Evolutionary conservation across 179 eudicot species (phyloP), one percentile per base, ranked within the genome.

Genomic region (Corrigiola litoralis): DNA sequence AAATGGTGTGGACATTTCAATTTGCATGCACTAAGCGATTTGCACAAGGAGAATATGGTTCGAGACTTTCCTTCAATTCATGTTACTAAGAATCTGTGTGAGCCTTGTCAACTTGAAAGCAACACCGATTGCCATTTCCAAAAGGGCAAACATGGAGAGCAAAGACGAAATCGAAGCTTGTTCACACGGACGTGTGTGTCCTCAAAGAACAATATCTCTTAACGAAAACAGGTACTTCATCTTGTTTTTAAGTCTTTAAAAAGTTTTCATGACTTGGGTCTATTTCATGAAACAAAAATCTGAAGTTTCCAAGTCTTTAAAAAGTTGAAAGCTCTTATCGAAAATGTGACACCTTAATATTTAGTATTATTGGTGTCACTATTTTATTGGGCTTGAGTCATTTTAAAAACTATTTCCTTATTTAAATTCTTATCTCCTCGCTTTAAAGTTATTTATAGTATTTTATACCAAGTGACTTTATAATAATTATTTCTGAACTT

Each of bases 1-100:
- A 25, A 41, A 23, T 44, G 66, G 42, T 58, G 24, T 67, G 72
- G 67, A 0, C 75, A 72, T 23, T 42, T 48, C 6, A 63, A 68
- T 25, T 13, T 55, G 14, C 5, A 50, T 2, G 59, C 42, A 1
- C 36, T 59, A 24, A 52, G 56, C 4, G 25, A 34, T 0, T 21
- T 61, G 17, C 42, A 48, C 1, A 23, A 37, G 21, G 69, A 65
- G 16, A 18, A 61, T 17, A 61, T 69, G 68, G 62, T 70, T 0
- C 10, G 4, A 0, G 50, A 55, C 1, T 1, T 68, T 1, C 77
- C 70, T 4, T n/a, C 23, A 0, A 28, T 63, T 12, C 4, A n/a
- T 14, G 9, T 5, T 3, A 42, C 5, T 1, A 11, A n/a, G 0
- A 24, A 53, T 29, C 10, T 46, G 1, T 66, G 73, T 58, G 70